These are phyloP conservation scores for Xylariaceae sp. DNA, from an alignment of 2,329 filamentous ascomycete species.

Conservation along the genomic window DNA sequence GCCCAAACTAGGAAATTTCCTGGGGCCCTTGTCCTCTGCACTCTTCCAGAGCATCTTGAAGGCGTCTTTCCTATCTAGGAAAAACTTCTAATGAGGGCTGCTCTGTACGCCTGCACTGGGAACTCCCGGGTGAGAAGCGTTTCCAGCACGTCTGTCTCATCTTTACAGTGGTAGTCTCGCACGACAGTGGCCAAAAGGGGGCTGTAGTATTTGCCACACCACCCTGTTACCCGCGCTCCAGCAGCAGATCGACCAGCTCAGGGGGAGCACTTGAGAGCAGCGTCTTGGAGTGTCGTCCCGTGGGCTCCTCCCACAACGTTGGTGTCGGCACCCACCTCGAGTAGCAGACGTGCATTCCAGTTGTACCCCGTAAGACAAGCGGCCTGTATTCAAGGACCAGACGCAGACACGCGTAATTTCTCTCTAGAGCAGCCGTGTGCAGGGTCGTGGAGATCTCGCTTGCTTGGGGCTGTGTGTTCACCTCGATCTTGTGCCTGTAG, in stretches of 20 bases:
- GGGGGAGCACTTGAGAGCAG: not conserved
- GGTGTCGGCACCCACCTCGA: not conserved
- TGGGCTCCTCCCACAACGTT: not conserved
- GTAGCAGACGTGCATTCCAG: not conserved
- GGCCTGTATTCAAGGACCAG: not conserved
- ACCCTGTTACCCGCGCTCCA: not conserved
- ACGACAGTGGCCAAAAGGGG: constrained; percentile 3
- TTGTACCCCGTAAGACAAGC: not conserved
- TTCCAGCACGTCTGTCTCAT: not conserved
- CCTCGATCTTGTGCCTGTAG: not conserved
- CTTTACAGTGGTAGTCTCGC: constrained; percentile 1
- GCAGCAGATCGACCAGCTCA: constrained; percentile 1
- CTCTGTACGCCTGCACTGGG: not conserved
- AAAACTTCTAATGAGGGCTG: not conserved
- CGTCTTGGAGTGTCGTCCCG: not conserved
- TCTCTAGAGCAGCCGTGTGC: not conserved
- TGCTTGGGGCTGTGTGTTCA: not conserved
- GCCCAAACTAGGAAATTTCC: not conserved
- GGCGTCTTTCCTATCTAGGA: not conserved
- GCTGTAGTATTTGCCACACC: not conserved
- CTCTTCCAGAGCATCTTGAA: not conserved
- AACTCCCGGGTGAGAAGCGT: not conserved
- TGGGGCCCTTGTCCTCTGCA: not conserved
- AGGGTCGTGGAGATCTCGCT: not conserved
- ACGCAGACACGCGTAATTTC: not conserved